Evolutionary conservation across 1,139 yeast species (phyloP).

Genomic region (Protomyces lactucae-debilis): DNA sequence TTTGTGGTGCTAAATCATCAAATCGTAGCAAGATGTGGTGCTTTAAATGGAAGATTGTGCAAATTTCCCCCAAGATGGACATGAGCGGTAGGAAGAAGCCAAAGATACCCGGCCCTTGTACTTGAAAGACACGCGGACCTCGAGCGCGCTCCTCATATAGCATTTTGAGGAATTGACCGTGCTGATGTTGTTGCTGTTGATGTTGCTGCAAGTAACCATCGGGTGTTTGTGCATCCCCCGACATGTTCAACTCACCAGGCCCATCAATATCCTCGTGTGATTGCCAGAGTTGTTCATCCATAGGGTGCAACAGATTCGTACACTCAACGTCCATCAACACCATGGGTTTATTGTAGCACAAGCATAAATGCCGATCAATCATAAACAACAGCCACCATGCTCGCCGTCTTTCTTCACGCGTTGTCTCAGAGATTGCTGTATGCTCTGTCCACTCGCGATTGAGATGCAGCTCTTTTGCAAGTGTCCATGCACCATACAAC

Average conservation of each 20-base stretch:
- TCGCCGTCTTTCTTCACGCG: slow-evolving; percentile 44
- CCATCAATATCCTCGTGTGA: slow-evolving; percentile 32
- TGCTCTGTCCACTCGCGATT: slow-evolving; percentile 36
- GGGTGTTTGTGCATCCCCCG: neutral
- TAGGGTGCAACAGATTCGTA: slow-evolving; percentile 40
- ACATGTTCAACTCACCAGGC: neutral
- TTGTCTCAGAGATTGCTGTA: slow-evolving; percentile 37
- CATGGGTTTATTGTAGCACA: slow-evolving; percentile 42
- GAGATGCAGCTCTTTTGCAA: slow-evolving; percentile 40
- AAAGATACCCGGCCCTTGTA: slow-evolving; percentile 33
- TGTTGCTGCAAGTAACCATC: neutral
- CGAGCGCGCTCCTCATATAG: slow-evolving; percentile 16
- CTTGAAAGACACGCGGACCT: slow-evolving; percentile 18
- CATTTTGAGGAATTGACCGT: neutral
- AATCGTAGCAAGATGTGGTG: slow-evolving; percentile 28
- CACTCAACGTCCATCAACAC: slow-evolving; percentile 41
- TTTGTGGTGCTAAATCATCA: slow-evolving; percentile 2
- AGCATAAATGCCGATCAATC: slow-evolving; percentile 44
- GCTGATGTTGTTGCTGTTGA: neutral
- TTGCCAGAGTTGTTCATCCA: slow-evolving; percentile 41
- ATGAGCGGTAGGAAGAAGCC: slow-evolving; percentile 35
- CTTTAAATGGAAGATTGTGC: slow-evolving; percentile 32
- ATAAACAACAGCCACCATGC: slow-evolving; percentile 46
- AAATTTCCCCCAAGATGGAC: slow-evolving; percentile 33
- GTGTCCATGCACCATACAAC: slow-evolving; percentile 43